These are phyloP conservation scores for Uromyces viciae-fabae DNA, from an alignment of 1,284 basidiomycete species.

Conservation along the genomic window DNA sequence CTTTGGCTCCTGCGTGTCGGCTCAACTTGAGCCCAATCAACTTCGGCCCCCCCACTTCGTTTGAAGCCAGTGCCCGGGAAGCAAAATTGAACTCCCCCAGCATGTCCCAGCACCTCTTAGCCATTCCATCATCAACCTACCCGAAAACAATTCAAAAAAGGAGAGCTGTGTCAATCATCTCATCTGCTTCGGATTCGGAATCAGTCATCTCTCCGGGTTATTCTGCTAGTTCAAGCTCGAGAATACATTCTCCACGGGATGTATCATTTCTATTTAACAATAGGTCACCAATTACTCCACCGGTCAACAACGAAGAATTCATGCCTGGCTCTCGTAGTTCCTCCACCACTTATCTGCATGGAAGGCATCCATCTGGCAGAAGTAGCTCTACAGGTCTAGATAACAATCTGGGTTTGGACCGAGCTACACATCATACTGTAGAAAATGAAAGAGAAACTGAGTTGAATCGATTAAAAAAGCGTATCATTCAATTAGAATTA, in stretches of 20 bases:
- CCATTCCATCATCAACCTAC: background rate
- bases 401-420: background rate
- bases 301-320: background rate
- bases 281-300: background rate
- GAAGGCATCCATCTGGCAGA: no score
- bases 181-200: slow-evolving; percentile 11
- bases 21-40: background rate
- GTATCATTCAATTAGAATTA: background rate
- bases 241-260: background rate
- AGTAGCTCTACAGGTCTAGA: no score
- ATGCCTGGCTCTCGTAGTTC: no score
- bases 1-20: background rate
- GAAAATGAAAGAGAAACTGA: no score
- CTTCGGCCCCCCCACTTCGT: slow-evolving; percentile 28
- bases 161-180: background rate
- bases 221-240: background rate
- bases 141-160: background rate
- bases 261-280: background rate
- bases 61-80: slow-evolving; percentile 31
- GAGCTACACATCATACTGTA: no score
- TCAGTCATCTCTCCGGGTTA: background rate
- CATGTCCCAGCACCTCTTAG: background rate
- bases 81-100: slow-evolving; percentile 14
- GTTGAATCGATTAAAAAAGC: slow-evolving; percentile 2
- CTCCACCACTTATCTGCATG: no score